These are phyloP conservation scores for Zygosaccharomyces gambellarensis DNA, from an alignment of 805 yeast species.

Conservation along the genomic window DNA sequence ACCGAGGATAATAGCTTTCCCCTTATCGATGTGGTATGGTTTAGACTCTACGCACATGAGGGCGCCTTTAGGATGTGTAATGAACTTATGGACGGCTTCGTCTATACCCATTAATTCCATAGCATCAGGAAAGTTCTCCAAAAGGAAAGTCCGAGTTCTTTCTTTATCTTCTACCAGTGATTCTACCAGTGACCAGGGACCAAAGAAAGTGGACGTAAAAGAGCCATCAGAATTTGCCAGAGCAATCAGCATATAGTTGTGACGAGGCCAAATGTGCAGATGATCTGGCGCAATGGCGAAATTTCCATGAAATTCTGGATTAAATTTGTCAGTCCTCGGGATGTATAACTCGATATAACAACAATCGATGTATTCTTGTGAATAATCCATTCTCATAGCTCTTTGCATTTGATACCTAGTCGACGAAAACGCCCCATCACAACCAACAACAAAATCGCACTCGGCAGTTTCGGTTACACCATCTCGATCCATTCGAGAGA, in stretches of 20 bases:
- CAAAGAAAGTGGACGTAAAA: conserved; percentile 85
- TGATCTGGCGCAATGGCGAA: conserved; percentile 66
- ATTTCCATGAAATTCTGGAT: conserved; percentile 25
- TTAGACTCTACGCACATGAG: conserved; percentile 64
- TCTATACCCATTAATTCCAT: conserved; percentile 58
- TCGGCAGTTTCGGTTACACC: conserved; percentile 19
- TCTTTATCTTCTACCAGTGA: conserved; percentile 40
- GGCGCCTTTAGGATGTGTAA: conserved; percentile 68
- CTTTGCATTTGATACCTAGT: conserved; percentile 67
- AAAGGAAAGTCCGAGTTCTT: conserved; percentile 51
- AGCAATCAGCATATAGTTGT: conserved; percentile 83
- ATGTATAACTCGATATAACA: conserved; percentile 77
- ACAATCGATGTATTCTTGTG: conserved; percentile 77
- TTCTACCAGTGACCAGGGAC: conserved; percentile 67
- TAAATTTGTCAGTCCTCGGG: conserved; percentile 46
- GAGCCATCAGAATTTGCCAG: conserved; percentile 81
- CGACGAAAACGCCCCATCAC: conserved; percentile 81
- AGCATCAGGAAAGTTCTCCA: conserved; percentile 68
- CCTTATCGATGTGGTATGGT: conserved; percentile 62
- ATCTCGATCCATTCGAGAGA: conserved; percentile 15
- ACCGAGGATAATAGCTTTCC: conserved; percentile 64
- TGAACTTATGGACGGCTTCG: conserved; percentile 45
- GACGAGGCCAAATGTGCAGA: conserved; percentile 90
- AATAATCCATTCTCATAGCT: conserved; percentile 58
- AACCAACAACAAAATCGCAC: conserved; percentile 67